Conservation (phyloP, 495 filamentous ascomycete genomes). For the Monascus purpureus region DNA sequence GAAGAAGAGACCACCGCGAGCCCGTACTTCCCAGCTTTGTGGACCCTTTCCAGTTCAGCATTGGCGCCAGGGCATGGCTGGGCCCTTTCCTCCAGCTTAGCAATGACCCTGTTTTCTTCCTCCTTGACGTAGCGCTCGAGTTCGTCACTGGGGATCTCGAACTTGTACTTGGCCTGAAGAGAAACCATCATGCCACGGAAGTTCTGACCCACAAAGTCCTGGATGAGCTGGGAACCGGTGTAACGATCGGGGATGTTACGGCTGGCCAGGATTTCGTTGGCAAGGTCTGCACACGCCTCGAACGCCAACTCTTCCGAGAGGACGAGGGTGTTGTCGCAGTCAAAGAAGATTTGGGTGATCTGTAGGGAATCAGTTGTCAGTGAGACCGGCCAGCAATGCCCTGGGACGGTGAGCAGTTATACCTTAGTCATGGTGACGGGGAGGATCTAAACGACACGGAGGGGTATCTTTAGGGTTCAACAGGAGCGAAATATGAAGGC, state of each 20-base stretch:
- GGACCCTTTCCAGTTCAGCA: constrained; percentile 52
- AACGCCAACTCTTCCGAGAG: constrained; percentile 87
- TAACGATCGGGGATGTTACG: constrained; percentile 56
- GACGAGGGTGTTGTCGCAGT: constrained; percentile 97
- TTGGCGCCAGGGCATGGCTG: constrained; percentile 62
- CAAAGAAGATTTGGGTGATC: constrained; percentile 78
- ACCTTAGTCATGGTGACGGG: constrained; percentile 34
- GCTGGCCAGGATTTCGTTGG: constrained; percentile 74
- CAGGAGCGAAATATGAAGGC: too few species aligned
- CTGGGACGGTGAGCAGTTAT: constrained; percentile 1
- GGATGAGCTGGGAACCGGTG: constrained; percentile 63
- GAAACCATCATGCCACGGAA: constrained; percentile 82
- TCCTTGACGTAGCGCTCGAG: constrained; percentile 60
- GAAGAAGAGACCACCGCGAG: constrained; percentile 74
- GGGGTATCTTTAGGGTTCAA: constrained; percentile 1
- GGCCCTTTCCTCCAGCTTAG: constrained; percentile 58
- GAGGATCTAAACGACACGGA: constrained; percentile 3
- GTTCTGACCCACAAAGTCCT: constrained; percentile 89
- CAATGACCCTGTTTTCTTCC: constrained; percentile 75
- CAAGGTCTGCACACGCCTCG: constrained; percentile 82
- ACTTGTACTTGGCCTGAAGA: constrained; percentile 63
- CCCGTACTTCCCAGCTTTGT: constrained; percentile 48
- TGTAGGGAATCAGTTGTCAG: constrained; percentile 16
- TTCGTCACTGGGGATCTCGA: constrained; percentile 52
- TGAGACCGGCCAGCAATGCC: constrained; percentile 6